Percentiles rank a stretch among this genome's conserved stretches.
Evolutionary conservation across 2,329 filamentous ascomycete species (phyloP).

Genomic region (Trichophyton mentagrophytes): DNA sequence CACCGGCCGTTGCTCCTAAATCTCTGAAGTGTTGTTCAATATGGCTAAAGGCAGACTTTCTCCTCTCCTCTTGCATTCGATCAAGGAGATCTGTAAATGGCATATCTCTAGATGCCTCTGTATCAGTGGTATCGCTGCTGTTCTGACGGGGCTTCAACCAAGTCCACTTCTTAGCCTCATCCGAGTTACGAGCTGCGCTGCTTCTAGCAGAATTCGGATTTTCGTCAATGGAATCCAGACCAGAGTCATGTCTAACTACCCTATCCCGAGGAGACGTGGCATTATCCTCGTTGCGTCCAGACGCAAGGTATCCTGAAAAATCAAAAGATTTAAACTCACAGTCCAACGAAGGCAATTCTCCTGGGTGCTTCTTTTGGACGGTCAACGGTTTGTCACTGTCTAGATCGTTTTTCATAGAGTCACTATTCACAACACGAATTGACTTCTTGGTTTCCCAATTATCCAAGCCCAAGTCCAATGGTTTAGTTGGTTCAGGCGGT

Average conservation of each 20-base stretch:
- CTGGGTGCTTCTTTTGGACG: constrained; percentile 37
- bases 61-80: neutral
- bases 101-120: neutral
- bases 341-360: neutral
- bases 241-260: constrained; percentile 10
- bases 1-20: neutral
- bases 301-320: neutral
- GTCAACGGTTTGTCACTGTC: constrained; percentile 41
- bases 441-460: constrained; percentile 30
- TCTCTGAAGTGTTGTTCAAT: neutral
- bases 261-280: neutral
- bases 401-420: constrained; percentile 35
- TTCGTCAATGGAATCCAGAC: constrained; percentile 35
- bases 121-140: neutral
- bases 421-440: constrained; percentile 40
- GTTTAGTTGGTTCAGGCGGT: neutral
- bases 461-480: neutral
- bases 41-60: neutral
- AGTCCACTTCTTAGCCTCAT: constrained; percentile 33
- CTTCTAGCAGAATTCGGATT: constrained; percentile 24
- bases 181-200: constrained; percentile 13
- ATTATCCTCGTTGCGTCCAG: neutral
- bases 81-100: neutral
- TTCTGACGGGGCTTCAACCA: constrained; percentile 30
- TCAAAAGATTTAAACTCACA: neutral